A percentile compares a stretch with the other conserved stretches of the same genome.
These are phyloP conservation scores for Gossypium stocksii DNA, from an alignment of 345 rosid species.

Conservation along the genomic window DNA sequence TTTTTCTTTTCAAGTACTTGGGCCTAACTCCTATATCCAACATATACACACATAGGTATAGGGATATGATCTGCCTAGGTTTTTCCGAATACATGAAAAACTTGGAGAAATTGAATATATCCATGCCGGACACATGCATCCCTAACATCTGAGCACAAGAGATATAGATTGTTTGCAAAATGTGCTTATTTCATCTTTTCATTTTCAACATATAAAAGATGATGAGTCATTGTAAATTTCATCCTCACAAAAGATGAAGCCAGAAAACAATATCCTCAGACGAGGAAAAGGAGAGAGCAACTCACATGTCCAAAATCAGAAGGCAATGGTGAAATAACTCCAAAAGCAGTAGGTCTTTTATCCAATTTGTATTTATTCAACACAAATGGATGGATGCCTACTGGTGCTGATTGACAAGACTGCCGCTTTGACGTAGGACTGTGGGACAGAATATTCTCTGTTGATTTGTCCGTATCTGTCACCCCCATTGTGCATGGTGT, in stretches of 20 bases:
- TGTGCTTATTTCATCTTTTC: not conserved
- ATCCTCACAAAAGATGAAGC: not conserved
- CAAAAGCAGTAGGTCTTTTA: slow-evolving; percentile 73
- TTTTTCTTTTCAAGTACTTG: not conserved
- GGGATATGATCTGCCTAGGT: not conserved
- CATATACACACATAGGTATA: not conserved
- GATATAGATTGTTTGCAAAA: not conserved
- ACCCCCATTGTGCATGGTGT: slow-evolving; percentile 4
- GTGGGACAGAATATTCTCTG: slow-evolving; percentile 33
- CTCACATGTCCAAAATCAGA: slow-evolving; percentile 65
- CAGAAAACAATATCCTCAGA: not conserved
- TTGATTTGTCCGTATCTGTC: slow-evolving; percentile 35
- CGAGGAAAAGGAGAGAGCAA: slow-evolving; percentile 23
- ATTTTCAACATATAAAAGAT: not conserved
- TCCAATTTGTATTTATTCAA: slow-evolving; percentile 72
- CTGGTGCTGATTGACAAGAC: slow-evolving; percentile 32
- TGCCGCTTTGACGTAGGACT: slow-evolving; percentile 42
- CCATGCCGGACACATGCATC: not conserved
- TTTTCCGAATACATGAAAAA: not conserved
- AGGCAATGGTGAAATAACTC: slow-evolving; percentile 72
- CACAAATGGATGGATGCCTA: slow-evolving; percentile 32
- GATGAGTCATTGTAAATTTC: not conserved
- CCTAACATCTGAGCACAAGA: not conserved
- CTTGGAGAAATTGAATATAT: not conserved
- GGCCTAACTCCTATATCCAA: not conserved